phyloP scores from a whole-genome alignment of 495 filamentous ascomycete species.

The Podospora fimiseda region DNA sequence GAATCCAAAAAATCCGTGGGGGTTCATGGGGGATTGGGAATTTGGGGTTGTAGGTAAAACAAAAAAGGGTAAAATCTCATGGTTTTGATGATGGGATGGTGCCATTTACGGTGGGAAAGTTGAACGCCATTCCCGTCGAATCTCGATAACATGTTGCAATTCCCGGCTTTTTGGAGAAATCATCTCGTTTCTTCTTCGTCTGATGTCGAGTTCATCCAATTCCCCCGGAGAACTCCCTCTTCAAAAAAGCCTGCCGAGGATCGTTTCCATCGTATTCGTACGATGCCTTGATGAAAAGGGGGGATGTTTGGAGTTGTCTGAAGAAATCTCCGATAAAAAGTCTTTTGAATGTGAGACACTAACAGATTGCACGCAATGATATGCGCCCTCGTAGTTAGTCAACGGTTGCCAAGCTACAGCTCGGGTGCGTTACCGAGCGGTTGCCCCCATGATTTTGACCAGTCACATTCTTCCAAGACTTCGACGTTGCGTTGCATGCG shows the following conservation, averaged over 20 bases:
- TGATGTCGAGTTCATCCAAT: constrained; percentile 9
- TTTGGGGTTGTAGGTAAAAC: no score
- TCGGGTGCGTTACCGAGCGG: no score
- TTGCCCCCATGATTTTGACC: background rate
- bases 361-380: constrained; percentile 4
- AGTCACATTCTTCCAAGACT: background rate
- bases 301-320: constrained; percentile 13
- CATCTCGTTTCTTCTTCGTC: constrained; percentile 17
- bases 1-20: no score
- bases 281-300: constrained; percentile 2
- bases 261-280: background rate
- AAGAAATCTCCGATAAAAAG: constrained; percentile 18
- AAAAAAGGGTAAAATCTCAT: background rate
- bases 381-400: no score
- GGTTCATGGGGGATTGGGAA: no score
- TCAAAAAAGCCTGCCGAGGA: background rate
- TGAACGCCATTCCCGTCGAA: no score
- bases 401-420: background rate
- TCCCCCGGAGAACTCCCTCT: constrained; percentile 12
- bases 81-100: no score
- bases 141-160: no score
- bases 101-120: no score
- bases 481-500: constrained; percentile 17
- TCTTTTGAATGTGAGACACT: background rate
- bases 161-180: no score